Conservation (phyloP, 2,329 filamentous ascomycete genomes). For the Meredithiella fracta region DNA sequence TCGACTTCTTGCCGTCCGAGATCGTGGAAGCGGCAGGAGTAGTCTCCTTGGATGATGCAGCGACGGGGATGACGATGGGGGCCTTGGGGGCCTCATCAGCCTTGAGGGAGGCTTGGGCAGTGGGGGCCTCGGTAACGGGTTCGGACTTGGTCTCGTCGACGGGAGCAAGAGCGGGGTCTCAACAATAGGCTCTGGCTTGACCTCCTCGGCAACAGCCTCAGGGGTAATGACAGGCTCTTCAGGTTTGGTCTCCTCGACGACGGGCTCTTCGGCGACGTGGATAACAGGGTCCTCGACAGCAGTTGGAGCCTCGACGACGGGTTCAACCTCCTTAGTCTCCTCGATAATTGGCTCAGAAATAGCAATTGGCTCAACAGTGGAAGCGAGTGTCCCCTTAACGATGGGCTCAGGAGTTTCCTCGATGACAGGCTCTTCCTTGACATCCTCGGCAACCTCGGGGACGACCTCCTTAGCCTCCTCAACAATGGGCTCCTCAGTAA, state of each 20-base stretch:
- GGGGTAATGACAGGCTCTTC: conserved; percentile 13
- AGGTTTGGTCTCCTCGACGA: conserved; percentile 15
- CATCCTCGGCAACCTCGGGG: conserved; percentile 43
- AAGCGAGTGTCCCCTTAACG: conserved; percentile 38
- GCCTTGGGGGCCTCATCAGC: conserved; percentile 8
- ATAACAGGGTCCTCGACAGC: conserved; percentile 12
- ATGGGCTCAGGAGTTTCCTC: conserved; percentile 52
- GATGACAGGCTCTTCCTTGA: conserved; percentile 43
- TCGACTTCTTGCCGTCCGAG: conserved; percentile 9
- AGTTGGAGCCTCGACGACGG: conserved; percentile 40
- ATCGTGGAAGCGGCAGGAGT: conserved; percentile 2
- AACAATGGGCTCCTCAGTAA: neutral
- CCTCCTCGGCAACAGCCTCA: conserved; percentile 13
- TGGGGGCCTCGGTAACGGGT: neutral
- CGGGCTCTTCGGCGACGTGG: conserved; percentile 14
- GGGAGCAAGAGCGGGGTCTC: conserved; percentile 8
- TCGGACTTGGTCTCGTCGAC: conserved; percentile 10
- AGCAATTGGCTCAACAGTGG: conserved; percentile 59
- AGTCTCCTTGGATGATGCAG: neutral
- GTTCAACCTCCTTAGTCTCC: conserved; percentile 33
- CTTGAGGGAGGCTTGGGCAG: too few species aligned
- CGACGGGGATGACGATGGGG: too few species aligned
- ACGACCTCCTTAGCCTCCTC: conserved; percentile 21
- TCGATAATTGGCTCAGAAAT: conserved; percentile 83
- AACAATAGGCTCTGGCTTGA: conserved; percentile 11